Evolutionary conservation across 257 asterid genomes (phyloP), one percentile per base, ranked within the genome.

Genomic region (Forsythia viridissima): DNA sequence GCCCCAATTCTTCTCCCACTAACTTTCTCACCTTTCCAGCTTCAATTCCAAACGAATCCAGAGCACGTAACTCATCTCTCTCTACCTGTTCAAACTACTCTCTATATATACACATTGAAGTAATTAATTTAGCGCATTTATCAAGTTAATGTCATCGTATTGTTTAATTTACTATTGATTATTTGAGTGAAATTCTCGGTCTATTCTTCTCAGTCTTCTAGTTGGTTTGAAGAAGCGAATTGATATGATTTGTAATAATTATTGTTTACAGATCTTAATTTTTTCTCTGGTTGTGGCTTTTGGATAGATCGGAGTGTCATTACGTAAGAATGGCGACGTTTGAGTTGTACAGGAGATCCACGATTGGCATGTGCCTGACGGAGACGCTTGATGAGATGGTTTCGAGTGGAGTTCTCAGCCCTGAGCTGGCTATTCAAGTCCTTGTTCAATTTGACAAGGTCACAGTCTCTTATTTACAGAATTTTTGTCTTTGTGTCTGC

Each of bases 361-460:
- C 99, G 63, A 89, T 93, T 73, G 99, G 99, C 70, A 91, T 91
- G 97, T 93, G 98, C 78, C 82, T 93, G 86, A 90, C 97, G 11
- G 97, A 93, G 71, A 88, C 98, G 41, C 94, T 93, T 46, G 99
- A 94, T 85, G 96, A 91, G 86, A 89, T 94, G 97, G 97, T 93
- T 21, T 84, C 90, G 4, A 81, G 80, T 2, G 98, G 98, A 21
- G 70, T 75, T 75, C 94, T 94, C 79, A 89, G 91, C 87, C 98
- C 99, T 5, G 97, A 93, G 77, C 90, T 88, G 57, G 97, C 97
- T 73, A 90, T 93, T 76, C 99, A 93, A 88, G 98, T 93, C 81
- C 96, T 94, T 72, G 90, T 94, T 82, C 99, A 94, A 80, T 93
- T 94, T 79, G 99, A 94, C 84, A 94, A 94, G 99, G 98, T 94